Base-by-base conservation (phyloP, 108 stramenopile genomes). In the Pseudonitzschia pungens region DNA sequence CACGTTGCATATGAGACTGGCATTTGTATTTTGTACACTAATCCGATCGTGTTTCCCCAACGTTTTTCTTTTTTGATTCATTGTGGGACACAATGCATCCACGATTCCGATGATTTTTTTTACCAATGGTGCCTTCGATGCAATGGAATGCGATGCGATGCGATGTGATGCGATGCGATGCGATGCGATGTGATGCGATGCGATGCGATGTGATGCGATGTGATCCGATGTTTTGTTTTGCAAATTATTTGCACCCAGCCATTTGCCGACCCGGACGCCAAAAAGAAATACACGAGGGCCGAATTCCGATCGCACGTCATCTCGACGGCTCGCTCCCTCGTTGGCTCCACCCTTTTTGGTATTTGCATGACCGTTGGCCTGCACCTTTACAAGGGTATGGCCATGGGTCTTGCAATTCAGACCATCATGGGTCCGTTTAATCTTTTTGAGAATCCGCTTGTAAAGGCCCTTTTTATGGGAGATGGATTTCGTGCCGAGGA, bases 331-430 rank as follows among this genome's bases (percentile, higher is more conserved):
- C 83, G 84, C 2, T 80, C 81, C 15, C 77, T 95, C 32, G 42
- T 94, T 21, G 77, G 80, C 4, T 84, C 80, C n/a, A 91, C 89
- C 28, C 63, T 88, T n/a, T 89, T 95, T 79, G 90, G 90, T 15
- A 77, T 95, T 29, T 66, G 41, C 51, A 86, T 95, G 86, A 95
- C 94, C 4, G 80, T 84, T 8, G 94, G 94, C 22, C 77, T 95
- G 64, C 94, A 95, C 77, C 64, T 77, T 40, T 95, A 91, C 78
- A 91, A 88, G 60, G 94, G 94, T 29, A 95, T 95, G 94, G 83
- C 92, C 59, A 84, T 92, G 44, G 89, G 94, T 62, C 71, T 95
- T 18, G 92, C 92, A 32, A 95, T 95, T 69, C 94, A 95, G 75
- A 82, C 83, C 27, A 71, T 95, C 57, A 95, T 95, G 94, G 86